phyloP scores from a whole-genome alignment of 495 filamentous ascomycete species.

The Penicillium atrosanguineum region DNA sequence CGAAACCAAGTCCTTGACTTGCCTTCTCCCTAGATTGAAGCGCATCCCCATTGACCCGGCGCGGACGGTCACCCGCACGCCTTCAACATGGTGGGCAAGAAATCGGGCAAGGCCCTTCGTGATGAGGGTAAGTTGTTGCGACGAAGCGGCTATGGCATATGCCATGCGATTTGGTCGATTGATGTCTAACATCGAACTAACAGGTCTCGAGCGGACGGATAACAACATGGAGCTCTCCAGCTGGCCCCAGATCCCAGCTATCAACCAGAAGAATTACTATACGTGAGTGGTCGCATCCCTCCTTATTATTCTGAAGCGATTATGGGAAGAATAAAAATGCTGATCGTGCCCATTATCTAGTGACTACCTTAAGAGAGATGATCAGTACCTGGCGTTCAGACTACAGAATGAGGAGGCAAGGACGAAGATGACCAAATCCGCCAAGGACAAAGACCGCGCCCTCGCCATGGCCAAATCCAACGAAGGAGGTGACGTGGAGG shows the following conservation, averaged over 20 bases:
- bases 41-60: constrained; percentile 1
- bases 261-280: constrained; percentile 99
- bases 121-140: constrained; percentile 56
- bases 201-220: constrained; percentile 91
- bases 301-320: no score
- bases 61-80: not conserved
- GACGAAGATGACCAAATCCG: constrained; percentile 74
- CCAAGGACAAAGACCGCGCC: constrained; percentile 82
- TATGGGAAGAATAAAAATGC: not conserved
- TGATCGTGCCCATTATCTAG: constrained; percentile 40
- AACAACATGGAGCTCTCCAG: constrained; percentile 93
- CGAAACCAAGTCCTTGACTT: constrained; percentile 3
- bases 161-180: not conserved
- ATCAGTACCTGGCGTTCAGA: constrained; percentile 86
- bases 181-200: constrained; percentile 5
- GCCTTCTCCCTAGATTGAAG: constrained; percentile 24
- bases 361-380: constrained; percentile 96
- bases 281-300: constrained; percentile 62
- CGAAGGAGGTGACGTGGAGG: constrained; percentile 44
- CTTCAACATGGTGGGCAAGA: constrained; percentile 60
- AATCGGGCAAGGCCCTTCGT: constrained; percentile 60
- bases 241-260: constrained; percentile 88
- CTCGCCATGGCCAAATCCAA: constrained; percentile 62
- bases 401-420: constrained; percentile 79
- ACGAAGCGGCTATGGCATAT: not conserved